These are phyloP conservation scores for Alternaria solani DNA, from an alignment of 2,329 filamentous ascomycete species.

Conservation along the genomic window DNA sequence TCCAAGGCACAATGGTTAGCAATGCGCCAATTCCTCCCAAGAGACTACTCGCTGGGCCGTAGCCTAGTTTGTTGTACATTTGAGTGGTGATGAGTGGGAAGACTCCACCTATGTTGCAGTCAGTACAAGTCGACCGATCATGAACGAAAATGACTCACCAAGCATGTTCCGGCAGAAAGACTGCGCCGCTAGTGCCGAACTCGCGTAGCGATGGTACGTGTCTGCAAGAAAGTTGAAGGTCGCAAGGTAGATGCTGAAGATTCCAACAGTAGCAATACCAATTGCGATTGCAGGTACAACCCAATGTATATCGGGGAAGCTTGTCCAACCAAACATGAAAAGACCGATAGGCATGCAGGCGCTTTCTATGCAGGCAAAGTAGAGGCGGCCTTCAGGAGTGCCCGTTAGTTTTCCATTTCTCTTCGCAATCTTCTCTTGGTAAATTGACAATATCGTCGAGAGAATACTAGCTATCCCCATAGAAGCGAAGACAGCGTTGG, in stretches of 20 bases:
- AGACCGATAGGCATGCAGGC: constrained; percentile 79
- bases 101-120: constrained; percentile 61
- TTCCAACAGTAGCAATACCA: constrained; percentile 79
- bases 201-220: constrained; percentile 84
- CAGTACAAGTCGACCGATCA: neutral
- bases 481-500: constrained; percentile 76
- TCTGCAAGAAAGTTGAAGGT: constrained; percentile 95
- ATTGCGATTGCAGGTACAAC: constrained; percentile 75
- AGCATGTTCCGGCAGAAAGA: constrained; percentile 86
- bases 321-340: constrained; percentile 81
- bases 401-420: constrained; percentile 51
- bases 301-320: constrained; percentile 70
- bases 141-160: constrained; percentile 47
- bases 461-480: constrained; percentile 73
- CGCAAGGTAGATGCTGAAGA: constrained; percentile 79
- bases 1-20: constrained; percentile 86
- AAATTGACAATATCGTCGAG: constrained; percentile 73
- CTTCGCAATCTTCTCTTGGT: constrained; percentile 72
- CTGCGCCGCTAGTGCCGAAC: constrained; percentile 85
- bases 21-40: constrained; percentile 73
- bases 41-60: constrained; percentile 74
- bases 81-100: constrained; percentile 80
- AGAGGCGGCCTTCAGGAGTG: constrained; percentile 78
- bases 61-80: constrained; percentile 77
- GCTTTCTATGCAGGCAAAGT: constrained; percentile 81